A percentile compares a stretch with the other conserved stretches of the same genome.
These are phyloP conservation scores for Capronia epimyces DNA, from an alignment of 2,329 filamentous ascomycete species.

Conservation along the genomic window DNA sequence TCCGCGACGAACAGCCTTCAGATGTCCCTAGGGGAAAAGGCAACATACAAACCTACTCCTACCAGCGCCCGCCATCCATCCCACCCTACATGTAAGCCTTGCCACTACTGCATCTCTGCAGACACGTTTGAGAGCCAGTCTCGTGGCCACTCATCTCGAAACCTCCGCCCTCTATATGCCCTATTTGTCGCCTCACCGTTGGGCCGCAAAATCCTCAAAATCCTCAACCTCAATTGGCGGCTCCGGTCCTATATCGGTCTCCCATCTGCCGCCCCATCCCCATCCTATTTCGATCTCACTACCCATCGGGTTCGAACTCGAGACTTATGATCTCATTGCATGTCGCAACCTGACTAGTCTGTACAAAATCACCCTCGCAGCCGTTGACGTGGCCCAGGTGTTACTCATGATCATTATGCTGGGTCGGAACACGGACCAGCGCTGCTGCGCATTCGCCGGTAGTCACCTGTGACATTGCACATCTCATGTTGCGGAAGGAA, in stretches of 20 bases:
- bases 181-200: constrained; percentile 24
- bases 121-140: constrained; percentile 3
- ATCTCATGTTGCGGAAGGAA: constrained; percentile 1
- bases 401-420: background rate
- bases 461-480: constrained; percentile 4
- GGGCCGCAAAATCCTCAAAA: constrained; percentile 16
- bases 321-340: constrained; percentile 20
- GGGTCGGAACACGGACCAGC: background rate
- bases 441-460: background rate
- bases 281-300: constrained; percentile 3
- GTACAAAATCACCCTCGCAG: background rate
- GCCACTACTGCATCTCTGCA: constrained; percentile 21
- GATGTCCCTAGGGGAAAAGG: too few species aligned
- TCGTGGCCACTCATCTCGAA: constrained; percentile 14
- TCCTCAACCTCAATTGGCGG: constrained; percentile 13
- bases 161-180: constrained; percentile 2
- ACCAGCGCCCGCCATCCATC: background rate
- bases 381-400: constrained; percentile 17
- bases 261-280: constrained; percentile 1
- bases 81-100: constrained; percentile 8
- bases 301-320: background rate
- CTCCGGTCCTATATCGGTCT: constrained; percentile 10
- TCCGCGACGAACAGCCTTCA: too few species aligned
- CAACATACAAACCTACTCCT: background rate
- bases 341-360: background rate